Conservation (phyloP, 441 rosid species). For the Melastoma candidum region DNA sequence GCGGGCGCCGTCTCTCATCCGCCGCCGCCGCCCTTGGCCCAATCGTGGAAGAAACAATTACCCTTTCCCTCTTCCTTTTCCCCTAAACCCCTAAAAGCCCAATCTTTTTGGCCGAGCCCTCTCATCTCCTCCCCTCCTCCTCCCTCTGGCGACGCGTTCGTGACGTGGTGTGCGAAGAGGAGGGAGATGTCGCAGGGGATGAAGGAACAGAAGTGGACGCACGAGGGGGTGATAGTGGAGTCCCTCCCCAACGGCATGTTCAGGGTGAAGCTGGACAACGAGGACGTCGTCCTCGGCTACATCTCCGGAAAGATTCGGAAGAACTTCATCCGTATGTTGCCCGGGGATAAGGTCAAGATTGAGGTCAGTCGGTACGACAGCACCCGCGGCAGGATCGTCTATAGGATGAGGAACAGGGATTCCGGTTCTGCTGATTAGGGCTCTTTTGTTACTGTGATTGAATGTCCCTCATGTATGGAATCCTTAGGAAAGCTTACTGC, state of each 20-base stretch:
- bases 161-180: slow-evolving; percentile 7
- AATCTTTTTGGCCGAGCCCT: too few relatives aligned
- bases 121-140: too few relatives aligned
- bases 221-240: slow-evolving; percentile 64
- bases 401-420: slow-evolving; percentile 30
- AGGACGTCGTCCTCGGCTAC: slow-evolving; percentile 66
- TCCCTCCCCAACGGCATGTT: slow-evolving; percentile 92
- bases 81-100: too few relatives aligned
- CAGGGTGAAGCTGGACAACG: slow-evolving; percentile 59
- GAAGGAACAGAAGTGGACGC: slow-evolving; percentile 21
- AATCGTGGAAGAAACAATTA: too few relatives aligned
- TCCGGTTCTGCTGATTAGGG: too few relatives aligned
- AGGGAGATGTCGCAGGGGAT: slow-evolving; percentile 10
- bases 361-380: slow-evolving; percentile 83
- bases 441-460: too few relatives aligned
- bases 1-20: too few relatives aligned
- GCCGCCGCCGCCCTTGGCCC: too few relatives aligned
- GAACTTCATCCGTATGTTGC: slow-evolving; percentile 69
- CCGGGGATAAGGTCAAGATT: slow-evolving; percentile 75
- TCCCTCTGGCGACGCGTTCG: not conserved
- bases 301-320: slow-evolving; percentile 79
- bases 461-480: too few relatives aligned
- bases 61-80: too few relatives aligned
- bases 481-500: too few relatives aligned
- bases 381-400: slow-evolving; percentile 69